Evolutionary conservation across 2,329 filamentous ascomycete species (phyloP), one percentile per base, ranked within the genome.

Genomic region (Lecanicillium sp.): DNA sequence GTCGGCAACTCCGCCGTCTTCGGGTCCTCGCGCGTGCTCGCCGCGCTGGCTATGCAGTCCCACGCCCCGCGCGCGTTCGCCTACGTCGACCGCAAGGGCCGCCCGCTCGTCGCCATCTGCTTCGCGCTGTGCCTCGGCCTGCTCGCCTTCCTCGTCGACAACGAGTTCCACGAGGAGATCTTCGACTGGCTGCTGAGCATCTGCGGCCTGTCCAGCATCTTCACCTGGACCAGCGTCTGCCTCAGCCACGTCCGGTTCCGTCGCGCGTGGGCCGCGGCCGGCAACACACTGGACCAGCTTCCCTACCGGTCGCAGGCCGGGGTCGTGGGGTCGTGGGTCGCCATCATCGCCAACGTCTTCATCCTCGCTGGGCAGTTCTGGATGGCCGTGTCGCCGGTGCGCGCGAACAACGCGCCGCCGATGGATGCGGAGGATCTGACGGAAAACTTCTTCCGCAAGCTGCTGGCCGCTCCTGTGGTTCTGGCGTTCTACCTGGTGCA

Each of bases 361-460:
- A 79, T 91, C 11, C 72, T 93, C 15, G 61, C 85, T 32, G 84
- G 84, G 1, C 87, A 93, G 61, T 87, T 90, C 68, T 93, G 86
- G 84, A 74, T 75, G 36, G 78, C 75, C 7, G 71, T 81, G n/a
- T 51, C 50, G 9, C 50, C 50, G 3, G 40, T 49, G 19, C 24
- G 27, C 10, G 20, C 41, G 2, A 27, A 21, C 41, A 29, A 11
- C n/a, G n/a, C 40, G 11, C 10, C n/a, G 19, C 39, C 40, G 1
- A 15, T 44, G 39, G 69, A 66, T 0, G 52, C 67, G 1, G 39
- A 58, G 2, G 64, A 70, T 4, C 67, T 75, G 37, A 74, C 75
- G 1, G 60, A 76, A 53, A 77, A 69, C 49, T 89, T 87, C 63
- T 89, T 90, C 64, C 65, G 77, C 40, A 69, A 74, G 49, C 84